A percentile compares a stretch with the other conserved stretches of the same genome.
Conservation (phyloP, 2,329 filamentous ascomycete genomes). For the Hymenoscyphus albidus region DNA sequence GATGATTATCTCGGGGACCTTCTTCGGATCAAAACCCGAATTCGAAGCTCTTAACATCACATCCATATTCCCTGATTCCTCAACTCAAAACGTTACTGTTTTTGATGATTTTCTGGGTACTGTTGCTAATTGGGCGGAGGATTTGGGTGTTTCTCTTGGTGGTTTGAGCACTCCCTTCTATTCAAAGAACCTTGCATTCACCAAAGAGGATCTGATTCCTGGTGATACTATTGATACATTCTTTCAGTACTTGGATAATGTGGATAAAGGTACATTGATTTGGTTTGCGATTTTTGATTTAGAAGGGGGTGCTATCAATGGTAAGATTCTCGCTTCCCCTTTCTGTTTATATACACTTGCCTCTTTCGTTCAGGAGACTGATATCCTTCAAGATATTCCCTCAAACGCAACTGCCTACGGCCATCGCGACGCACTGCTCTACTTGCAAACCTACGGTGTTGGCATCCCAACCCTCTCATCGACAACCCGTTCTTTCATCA, state of each 20-base stretch:
- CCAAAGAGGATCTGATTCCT: slow-evolving; percentile 45
- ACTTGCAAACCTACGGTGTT: slow-evolving; percentile 59
- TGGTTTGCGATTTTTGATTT: slow-evolving; percentile 63
- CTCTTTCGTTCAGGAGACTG: background rate
- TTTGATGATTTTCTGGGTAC: slow-evolving; percentile 61
- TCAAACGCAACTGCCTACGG: slow-evolving; percentile 56
- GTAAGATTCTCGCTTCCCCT: background rate
- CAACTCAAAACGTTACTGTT: slow-evolving; percentile 41
- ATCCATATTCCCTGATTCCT: slow-evolving; percentile 42
- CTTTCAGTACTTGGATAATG: slow-evolving; percentile 50
- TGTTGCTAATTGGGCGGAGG: slow-evolving; percentile 50
- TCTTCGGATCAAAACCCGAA: slow-evolving; percentile 56
- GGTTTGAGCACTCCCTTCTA: slow-evolving; percentile 7
- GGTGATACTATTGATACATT: slow-evolving; percentile 44
- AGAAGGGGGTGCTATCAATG: slow-evolving; percentile 55
- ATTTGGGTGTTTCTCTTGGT: slow-evolving; percentile 34
- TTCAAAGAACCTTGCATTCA: slow-evolving; percentile 40
- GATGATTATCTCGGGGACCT: slow-evolving; percentile 55
- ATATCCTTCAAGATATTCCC: slow-evolving; percentile 39
- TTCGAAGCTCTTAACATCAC: slow-evolving; percentile 50
- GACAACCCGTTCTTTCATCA: slow-evolving; percentile 48
- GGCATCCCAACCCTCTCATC: slow-evolving; percentile 44
- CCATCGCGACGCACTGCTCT: slow-evolving; percentile 61
- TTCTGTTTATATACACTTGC: background rate
- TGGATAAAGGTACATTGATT: slow-evolving; percentile 47